Conservation (phyloP, 805 yeast genomes). For the Candida vartiovaarae region DNA sequence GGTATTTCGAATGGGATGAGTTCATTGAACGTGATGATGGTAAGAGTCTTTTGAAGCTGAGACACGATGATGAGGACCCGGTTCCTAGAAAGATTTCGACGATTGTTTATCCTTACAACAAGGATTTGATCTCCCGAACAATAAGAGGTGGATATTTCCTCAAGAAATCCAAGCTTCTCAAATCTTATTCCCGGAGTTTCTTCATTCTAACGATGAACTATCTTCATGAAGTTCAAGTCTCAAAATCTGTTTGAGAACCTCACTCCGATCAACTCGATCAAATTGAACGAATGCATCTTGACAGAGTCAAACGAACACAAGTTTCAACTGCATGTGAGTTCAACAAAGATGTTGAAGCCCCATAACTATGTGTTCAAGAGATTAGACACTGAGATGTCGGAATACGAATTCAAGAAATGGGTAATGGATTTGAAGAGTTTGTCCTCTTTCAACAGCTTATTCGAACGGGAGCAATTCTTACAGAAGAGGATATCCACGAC, state of each 20-base stretch:
- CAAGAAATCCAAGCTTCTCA: conserved; percentile 81
- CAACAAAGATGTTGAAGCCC: conserved; percentile 67
- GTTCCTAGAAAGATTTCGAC: conserved; percentile 49
- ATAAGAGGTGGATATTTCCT: conserved; percentile 76
- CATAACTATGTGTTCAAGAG: conserved; percentile 85
- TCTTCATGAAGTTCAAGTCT: conserved; percentile 83
- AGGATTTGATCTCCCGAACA: conserved; percentile 56
- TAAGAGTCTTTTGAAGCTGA: conserved; percentile 34
- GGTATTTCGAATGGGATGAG: conserved; percentile 81
- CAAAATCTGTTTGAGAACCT: conserved; percentile 73
- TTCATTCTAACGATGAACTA: conserved; percentile 83
- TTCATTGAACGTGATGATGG: conserved; percentile 65
- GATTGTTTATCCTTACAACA: conserved; percentile 58
- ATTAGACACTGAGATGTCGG: conserved; percentile 53
- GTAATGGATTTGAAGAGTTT: conserved; percentile 59
- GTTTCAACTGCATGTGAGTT: conserved; percentile 36
- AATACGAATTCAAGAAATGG: conserved; percentile 70
- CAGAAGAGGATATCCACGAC: conserved; percentile 1
- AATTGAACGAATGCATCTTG: conserved; percentile 70
- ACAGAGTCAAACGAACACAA: conserved; percentile 75
- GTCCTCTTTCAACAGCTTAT: conserved; percentile 30
- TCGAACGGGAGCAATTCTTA: conserved; percentile 14
- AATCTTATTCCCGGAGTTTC: conserved; percentile 80
- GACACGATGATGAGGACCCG: conserved; percentile 44
- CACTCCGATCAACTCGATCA: conserved; percentile 70